Percentiles rank a stretch among this genome's conserved stretches.
Conservation (phyloP, 495 filamentous ascomycete species). For the Talaromyces borbonicus region DNA sequence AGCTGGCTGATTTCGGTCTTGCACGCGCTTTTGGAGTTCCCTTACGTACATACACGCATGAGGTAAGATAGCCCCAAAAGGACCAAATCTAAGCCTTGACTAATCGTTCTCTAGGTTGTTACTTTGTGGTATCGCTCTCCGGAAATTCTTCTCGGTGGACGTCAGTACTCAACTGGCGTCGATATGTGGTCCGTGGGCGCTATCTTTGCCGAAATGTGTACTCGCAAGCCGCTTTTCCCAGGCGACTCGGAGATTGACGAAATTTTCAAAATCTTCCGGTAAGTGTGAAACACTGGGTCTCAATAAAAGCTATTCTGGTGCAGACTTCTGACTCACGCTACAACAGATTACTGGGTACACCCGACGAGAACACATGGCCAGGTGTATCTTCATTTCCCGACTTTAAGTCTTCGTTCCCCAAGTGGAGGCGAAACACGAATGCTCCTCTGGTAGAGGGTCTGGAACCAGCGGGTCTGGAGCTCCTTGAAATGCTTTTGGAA, state of each 20-base stretch:
- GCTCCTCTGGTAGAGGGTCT: slow-evolving; percentile 48
- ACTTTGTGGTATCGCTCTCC: slow-evolving; percentile 98
- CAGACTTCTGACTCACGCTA: slow-evolving; percentile 9
- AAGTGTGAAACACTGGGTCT: slow-evolving; percentile 20
- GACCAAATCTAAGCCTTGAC: background rate
- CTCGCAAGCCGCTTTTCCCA: slow-evolving; percentile 91
- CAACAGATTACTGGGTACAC: slow-evolving; percentile 77
- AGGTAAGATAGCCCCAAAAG: slow-evolving; percentile 38
- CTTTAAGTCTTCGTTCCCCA: slow-evolving; percentile 93
- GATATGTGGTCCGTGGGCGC: slow-evolving; percentile 99
- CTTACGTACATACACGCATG: slow-evolving; percentile 93
- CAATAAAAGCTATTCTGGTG: too few species aligned
- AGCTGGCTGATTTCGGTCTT: slow-evolving; percentile 95
- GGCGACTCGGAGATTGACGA: slow-evolving; percentile 99
- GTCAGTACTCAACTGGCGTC: slow-evolving; percentile 95
- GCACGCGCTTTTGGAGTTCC: slow-evolving; percentile 95
- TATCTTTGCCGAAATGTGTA: slow-evolving; percentile 99
- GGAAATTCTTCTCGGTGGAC: slow-evolving; percentile 92
- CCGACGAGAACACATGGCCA: slow-evolving; percentile 81
- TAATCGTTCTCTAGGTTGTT: slow-evolving; percentile 57
- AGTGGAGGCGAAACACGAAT: slow-evolving; percentile 71
- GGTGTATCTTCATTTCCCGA: slow-evolving; percentile 97
- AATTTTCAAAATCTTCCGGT: slow-evolving; percentile 99
- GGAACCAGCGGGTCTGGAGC: slow-evolving; percentile 71
- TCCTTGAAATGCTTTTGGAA: slow-evolving; percentile 83